A percentile compares a stretch with the other conserved stretches of the same genome.
These are phyloP conservation scores for Lodderomyces jiufengensis DNA, from an alignment of 1,139 yeast genomes.

Conservation along the genomic window DNA sequence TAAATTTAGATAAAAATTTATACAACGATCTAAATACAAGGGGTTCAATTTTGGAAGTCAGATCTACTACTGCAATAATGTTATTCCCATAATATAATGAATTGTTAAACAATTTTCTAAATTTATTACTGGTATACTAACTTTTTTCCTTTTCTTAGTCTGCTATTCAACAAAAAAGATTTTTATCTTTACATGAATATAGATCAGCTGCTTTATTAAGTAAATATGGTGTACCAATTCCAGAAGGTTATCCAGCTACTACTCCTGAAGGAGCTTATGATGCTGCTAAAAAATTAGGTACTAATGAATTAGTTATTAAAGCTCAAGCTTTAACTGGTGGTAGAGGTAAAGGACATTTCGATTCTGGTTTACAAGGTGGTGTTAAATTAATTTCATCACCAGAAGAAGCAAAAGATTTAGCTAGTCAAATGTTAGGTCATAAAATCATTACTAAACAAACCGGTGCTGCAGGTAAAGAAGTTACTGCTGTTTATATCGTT, in stretches of 20 bases:
- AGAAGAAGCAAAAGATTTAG: conserved; percentile 82
- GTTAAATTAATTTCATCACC: conserved; percentile 85
- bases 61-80: too few species aligned
- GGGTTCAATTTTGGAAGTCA: too few species aligned
- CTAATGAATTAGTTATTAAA: conserved; percentile 86
- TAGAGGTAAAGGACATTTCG: conserved; percentile 98
- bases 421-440: conserved; percentile 87
- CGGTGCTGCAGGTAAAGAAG: conserved; percentile 95
- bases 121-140: neutral
- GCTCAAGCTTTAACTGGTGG: conserved; percentile 99
- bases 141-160: conserved; percentile 12
- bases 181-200: conserved; percentile 89
- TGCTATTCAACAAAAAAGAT: conserved; percentile 48
- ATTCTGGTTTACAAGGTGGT: conserved; percentile 95
- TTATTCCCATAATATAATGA: neutral
- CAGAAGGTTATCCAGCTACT: conserved; percentile 86
- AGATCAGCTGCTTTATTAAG: conserved; percentile 89
- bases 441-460: conserved; percentile 97
- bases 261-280: conserved; percentile 85
- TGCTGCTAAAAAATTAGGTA: conserved; percentile 62
- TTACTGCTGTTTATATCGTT: conserved; percentile 93
- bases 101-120: neutral
- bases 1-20: too few species aligned
- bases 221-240: conserved; percentile 84
- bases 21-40: too few species aligned